These are phyloP conservation scores for Phaseolus coccineus DNA, from an alignment of 331 rosid species.

Conservation along the genomic window DNA sequence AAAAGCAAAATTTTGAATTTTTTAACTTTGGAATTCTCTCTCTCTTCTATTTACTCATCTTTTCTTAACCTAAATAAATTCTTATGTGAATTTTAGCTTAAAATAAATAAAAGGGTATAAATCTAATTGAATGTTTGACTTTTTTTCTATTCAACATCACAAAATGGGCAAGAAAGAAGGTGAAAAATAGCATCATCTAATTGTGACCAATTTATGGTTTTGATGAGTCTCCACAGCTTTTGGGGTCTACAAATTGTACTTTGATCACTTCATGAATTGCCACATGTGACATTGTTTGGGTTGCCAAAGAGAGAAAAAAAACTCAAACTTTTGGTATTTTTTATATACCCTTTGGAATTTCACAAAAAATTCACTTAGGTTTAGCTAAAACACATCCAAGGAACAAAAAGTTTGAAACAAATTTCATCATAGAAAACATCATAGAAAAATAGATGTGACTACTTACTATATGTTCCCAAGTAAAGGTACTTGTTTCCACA, in stretches of 20 bases:
- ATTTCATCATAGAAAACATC: no score
- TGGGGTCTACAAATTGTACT: constrained; percentile 27
- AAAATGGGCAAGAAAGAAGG: neutral
- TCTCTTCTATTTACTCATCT: neutral
- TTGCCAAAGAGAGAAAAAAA: neutral
- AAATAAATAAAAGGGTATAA: neutral
- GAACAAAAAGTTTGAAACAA: neutral
- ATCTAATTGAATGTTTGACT: neutral
- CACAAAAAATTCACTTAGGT: neutral
- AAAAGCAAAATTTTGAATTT: neutral
- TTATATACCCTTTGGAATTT: neutral
- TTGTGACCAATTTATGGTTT: neutral
- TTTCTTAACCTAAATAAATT: neutral
- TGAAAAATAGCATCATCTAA: neutral
- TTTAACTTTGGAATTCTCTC: neutral
- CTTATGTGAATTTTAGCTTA: no score
- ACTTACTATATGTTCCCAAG: constrained; percentile 87
- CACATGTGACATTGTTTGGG: constrained; percentile 30
- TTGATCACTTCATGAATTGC: neutral
- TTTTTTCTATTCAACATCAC: neutral
- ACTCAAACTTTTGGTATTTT: neutral
- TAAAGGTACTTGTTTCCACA: constrained; percentile 90
- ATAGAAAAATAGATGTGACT: neutral
- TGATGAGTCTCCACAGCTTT: neutral
- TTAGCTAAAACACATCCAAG: neutral